A percentile compares a stretch with the other conserved stretches of the same genome.
Evolutionary conservation across 1,284 basidiomycete genomes (phyloP).

Genomic region (Melampsora americana): DNA sequence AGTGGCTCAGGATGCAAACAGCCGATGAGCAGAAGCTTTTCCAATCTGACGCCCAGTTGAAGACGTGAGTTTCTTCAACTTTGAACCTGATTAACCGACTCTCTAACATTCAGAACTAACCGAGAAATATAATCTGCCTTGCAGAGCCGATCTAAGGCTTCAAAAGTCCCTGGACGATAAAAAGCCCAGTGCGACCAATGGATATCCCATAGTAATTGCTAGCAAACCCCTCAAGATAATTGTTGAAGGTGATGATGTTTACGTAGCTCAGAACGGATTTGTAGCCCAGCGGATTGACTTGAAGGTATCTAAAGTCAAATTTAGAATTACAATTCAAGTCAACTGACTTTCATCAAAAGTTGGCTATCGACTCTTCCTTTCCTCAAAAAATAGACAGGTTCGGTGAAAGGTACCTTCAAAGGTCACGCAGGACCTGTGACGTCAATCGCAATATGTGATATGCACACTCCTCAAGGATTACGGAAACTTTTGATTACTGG

Average conservation of each 20-base stretch:
- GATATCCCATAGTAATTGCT: constrained; percentile 69
- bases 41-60: constrained; percentile 71
- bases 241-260: constrained; percentile 66
- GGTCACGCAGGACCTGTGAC: constrained; percentile 88
- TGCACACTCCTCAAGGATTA: constrained; percentile 54
- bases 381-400: constrained; percentile 64
- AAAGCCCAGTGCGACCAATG: constrained; percentile 67
- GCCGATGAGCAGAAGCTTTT: constrained; percentile 60
- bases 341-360: constrained; percentile 11
- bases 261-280: constrained; percentile 80
- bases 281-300: constrained; percentile 70
- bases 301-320: constrained; percentile 59
- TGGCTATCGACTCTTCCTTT: constrained; percentile 29
- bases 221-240: constrained; percentile 71
- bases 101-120: neutral
- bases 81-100: no score
- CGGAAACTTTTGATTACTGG: constrained; percentile 72
- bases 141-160: constrained; percentile 42
- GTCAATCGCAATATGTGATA: constrained; percentile 64
- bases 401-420: constrained; percentile 68
- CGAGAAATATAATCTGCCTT: constrained; percentile 31
- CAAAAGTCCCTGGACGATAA: constrained; percentile 58
- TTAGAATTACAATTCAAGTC: no score
- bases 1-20: constrained; percentile 45
- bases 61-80: constrained; percentile 58